These are phyloP conservation scores for Cryptosporidium sp. DNA, from an alignment of 169 alveolate genomes.

Conservation along the genomic window DNA sequence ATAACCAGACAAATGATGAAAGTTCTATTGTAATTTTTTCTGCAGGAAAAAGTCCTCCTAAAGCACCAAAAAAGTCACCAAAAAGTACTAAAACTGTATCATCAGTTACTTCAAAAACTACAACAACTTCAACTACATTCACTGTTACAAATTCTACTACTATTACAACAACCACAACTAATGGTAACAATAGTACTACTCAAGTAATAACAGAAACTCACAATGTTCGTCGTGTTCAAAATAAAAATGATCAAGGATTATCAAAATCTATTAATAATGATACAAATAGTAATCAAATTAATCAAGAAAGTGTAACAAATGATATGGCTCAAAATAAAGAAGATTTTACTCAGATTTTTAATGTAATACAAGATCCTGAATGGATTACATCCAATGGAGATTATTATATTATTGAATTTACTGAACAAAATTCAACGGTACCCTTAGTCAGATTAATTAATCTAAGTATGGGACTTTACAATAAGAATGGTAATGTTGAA, in stretches of 20 bases:
- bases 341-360: conserved; percentile 24
- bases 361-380: conserved; percentile 44
- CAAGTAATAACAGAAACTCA: background rate
- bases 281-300: background rate
- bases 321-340: conserved; percentile 37
- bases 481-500: conserved; percentile 39
- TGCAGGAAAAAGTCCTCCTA: background rate
- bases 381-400: conserved; percentile 63
- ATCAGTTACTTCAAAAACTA: background rate
- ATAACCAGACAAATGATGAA: background rate
- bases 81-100: background rate
- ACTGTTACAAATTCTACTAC: conserved; percentile 29
- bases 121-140: background rate
- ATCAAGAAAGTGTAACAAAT: background rate
- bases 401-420: conserved; percentile 60
- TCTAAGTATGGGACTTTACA: conserved; percentile 63
- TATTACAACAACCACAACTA: background rate
- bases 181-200: background rate
- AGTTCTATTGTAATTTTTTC: background rate
- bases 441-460: conserved; percentile 58
- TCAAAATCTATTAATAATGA: background rate
- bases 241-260: background rate
- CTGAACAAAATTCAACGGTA: conserved; percentile 31
- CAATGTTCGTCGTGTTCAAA: conserved; percentile 1
- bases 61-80: background rate